Conservation (phyloP, 1,139 yeast genomes). For the Scheffersomyces lignicola region DNA sequence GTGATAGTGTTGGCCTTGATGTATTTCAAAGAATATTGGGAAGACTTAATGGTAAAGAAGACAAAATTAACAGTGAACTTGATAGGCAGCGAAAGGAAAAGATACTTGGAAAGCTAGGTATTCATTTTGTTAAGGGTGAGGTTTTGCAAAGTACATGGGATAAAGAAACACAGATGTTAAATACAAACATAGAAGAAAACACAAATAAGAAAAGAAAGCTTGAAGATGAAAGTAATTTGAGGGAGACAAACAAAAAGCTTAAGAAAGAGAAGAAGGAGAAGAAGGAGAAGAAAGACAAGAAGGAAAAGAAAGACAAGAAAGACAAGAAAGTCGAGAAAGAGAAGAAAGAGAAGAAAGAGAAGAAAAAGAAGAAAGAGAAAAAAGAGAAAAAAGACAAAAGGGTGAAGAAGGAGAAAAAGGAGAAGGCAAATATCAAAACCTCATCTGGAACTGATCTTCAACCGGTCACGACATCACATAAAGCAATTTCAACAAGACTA, state of each 20-base stretch:
- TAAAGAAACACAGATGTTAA: slow-evolving; percentile 47
- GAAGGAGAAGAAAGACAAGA: slow-evolving; percentile 26
- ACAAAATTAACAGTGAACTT: slow-evolving; percentile 54
- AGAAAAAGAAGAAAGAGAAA: slow-evolving; percentile 12
- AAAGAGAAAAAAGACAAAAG: slow-evolving; percentile 17
- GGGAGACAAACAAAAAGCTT: slow-evolving; percentile 13
- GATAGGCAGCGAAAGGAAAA: slow-evolving; percentile 67
- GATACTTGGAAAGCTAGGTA: slow-evolving; percentile 82
- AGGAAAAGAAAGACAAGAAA: slow-evolving; percentile 17
- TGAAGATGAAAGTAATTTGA: slow-evolving; percentile 11
- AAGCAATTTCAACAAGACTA: slow-evolving; percentile 56
- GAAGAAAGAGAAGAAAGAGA: slow-evolving; percentile 26
- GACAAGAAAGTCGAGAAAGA: slow-evolving; percentile 30
- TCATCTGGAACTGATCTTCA: slow-evolving; percentile 19
- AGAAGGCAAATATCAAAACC: slow-evolving; percentile 11
- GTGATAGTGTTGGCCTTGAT: slow-evolving; percentile 88
- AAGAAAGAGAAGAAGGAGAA: slow-evolving; percentile 24
- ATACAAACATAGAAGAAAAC: slow-evolving; percentile 11
- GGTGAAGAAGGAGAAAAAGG: slow-evolving; percentile 18
- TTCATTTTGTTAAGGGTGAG: slow-evolving; percentile 83
- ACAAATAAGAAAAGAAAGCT: slow-evolving; percentile 9
- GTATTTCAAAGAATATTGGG: slow-evolving; percentile 91
- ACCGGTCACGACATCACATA: slow-evolving; percentile 34
- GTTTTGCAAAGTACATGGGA: slow-evolving; percentile 85
- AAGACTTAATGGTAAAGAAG: slow-evolving; percentile 76